Base-by-base conservation (phyloP, 805 yeast genomes). In the Candida nanaspora region DNA sequence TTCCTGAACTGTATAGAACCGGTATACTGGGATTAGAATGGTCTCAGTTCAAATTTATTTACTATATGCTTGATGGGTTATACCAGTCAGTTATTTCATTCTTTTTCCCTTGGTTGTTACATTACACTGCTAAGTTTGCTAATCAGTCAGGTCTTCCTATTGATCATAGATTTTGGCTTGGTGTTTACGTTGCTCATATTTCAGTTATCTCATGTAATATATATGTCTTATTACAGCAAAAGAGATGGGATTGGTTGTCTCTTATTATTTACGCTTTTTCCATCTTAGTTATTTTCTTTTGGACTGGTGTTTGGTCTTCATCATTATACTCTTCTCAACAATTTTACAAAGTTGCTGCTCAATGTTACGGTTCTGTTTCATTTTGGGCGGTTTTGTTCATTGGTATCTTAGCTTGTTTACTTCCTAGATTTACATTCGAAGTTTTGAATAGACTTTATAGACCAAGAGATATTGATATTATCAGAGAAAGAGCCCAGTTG, bases 251-350 rank as follows among this genome's bases (percentile, higher is more conserved):
- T 61, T 83, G 87, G 86, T 65, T 82, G 35, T 72, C 83, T 4
- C 52, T 68, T 11, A 52, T 80, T 41, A 70, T 81, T 43, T 72
- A 75, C 40, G 64, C 66, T 2, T 51, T 84, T 18, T 82, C 91
- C 2, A 70, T 79, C 35, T 46, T 83, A 22, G 51, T 82, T 15
- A 66, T 83, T 27, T 80, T 74, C 56, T 80, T 72, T 25, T 85
- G 94, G 94, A 78, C 89, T 1, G 91, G 91, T 47, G 68, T 82
- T 37, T 85, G 91, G 91, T 72, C 86, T 13, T 66, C 84, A 3
- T 55, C 75, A 0, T 38, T 65, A 2, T 26, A 14, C 7, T 59
- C 65, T 41, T 70, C 85, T 8, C 35, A 39, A n/a, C 84, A 78
- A 51, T 80, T 80, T 50, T 85, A 76, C 59, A 68, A 72, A 43